Evolutionary conservation across 1,284 basidiomycete species (phyloP).

Genomic region (Ustilago trichophora): DNA sequence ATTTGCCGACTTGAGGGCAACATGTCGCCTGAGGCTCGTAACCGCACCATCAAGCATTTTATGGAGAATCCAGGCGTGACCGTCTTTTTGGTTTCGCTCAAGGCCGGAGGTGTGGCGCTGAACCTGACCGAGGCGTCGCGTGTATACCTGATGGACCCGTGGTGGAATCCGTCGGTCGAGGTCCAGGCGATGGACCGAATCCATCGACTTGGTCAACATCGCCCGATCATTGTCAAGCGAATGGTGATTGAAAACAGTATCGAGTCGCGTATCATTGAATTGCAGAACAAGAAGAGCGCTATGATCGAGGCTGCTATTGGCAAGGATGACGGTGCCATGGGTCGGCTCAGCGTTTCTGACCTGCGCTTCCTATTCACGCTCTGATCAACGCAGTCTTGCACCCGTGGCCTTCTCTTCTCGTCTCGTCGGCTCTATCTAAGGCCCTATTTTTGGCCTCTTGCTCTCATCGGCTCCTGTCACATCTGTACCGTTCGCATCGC

Average conservation of each 20-base stretch:
- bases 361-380: constrained; percentile 63
- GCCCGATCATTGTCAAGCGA: constrained; percentile 91
- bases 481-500: too few species aligned
- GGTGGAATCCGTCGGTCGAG: constrained; percentile 66
- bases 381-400: constrained; percentile 11
- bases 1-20: constrained; percentile 94
- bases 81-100: constrained; percentile 91
- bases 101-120: constrained; percentile 90
- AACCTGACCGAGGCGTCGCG: constrained; percentile 65
- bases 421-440: too few species aligned
- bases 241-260: constrained; percentile 95
- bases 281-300: constrained; percentile 89
- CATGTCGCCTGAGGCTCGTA: constrained; percentile 94
- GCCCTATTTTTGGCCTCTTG: too few species aligned
- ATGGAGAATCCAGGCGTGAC: constrained; percentile 94
- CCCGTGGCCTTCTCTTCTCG: too few species aligned
- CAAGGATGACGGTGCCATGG: constrained; percentile 65
- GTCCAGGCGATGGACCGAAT: constrained; percentile 88
- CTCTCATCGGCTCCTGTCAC: too few species aligned
- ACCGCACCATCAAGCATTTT: constrained; percentile 93
- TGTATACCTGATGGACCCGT: constrained; percentile 66
- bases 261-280: constrained; percentile 85
- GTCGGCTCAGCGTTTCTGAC: constrained; percentile 61
- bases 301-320: constrained; percentile 66
- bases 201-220: constrained; percentile 87